A percentile compares a stretch with the other conserved stretches of the same genome.
Conservation (phyloP, 2,329 filamentous ascomycete species). For the Beauveria rudraprayagi region DNA sequence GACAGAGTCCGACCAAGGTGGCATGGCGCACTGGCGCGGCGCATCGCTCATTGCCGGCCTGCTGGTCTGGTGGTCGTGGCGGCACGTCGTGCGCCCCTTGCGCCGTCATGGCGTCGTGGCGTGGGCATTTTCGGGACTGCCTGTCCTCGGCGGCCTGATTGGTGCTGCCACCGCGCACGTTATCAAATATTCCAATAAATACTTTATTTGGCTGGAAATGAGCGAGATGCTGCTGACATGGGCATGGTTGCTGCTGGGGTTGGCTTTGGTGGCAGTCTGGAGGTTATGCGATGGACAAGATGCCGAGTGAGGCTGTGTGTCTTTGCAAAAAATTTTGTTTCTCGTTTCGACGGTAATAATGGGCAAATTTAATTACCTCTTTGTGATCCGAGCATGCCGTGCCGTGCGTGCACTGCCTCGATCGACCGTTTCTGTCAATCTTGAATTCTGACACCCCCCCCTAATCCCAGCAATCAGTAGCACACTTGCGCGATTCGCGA, state of each 20-base stretch:
- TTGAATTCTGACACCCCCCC: not conserved
- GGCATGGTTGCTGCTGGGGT: slow-evolving; percentile 20
- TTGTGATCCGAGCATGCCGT: not conserved
- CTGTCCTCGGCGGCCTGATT: slow-evolving; percentile 8
- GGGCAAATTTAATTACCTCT: not conserved
- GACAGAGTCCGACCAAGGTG: not conserved
- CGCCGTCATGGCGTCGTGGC: not conserved
- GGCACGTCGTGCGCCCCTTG: not conserved
- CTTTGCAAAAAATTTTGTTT: not conserved
- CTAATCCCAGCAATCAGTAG: not conserved
- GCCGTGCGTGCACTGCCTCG: not conserved
- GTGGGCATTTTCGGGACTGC: slow-evolving; percentile 14
- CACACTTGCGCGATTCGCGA: not conserved
- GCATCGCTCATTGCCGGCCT: not conserved
- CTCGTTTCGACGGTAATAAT: not conserved
- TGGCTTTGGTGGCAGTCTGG: slow-evolving; percentile 14
- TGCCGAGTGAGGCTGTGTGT: not conserved
- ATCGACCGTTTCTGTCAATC: not conserved
- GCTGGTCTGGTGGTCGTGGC: slow-evolving; percentile 11
- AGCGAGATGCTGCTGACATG: slow-evolving; percentile 24
- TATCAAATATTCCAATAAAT: slow-evolving; percentile 26
- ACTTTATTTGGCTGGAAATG: slow-evolving; percentile 31
- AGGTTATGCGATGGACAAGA: not conserved
- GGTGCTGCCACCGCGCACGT: slow-evolving; percentile 18
- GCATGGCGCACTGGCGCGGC: not conserved